These are phyloP conservation scores for Pythium aquatile DNA, from an alignment of 352 stramenopile species.

Conservation along the genomic window DNA sequence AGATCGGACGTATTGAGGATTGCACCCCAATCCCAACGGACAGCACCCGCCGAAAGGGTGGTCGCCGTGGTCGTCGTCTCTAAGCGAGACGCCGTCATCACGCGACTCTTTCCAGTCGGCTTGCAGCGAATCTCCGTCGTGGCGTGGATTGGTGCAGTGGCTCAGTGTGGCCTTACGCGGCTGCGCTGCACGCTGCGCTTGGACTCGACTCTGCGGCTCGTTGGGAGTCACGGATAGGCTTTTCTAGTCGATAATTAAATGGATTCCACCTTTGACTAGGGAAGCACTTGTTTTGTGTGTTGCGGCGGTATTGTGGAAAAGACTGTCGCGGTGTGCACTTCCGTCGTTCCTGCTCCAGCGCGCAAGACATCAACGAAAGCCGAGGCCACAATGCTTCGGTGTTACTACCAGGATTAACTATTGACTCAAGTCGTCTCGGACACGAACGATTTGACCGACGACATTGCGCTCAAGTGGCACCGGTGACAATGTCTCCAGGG, in stretches of 20 bases:
- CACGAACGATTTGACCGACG: too few relatives aligned
- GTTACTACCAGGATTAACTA: too few relatives aligned
- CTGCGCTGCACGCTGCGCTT: not conserved
- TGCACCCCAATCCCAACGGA: conserved; percentile 99
- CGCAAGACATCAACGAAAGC: too few relatives aligned
- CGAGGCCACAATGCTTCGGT: too few relatives aligned
- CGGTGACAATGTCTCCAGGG: too few relatives aligned
- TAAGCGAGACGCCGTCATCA: conserved; percentile 53
- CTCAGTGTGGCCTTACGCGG: not conserved
- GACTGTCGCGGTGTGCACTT: too few relatives aligned
- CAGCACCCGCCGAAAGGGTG: conserved; percentile 97
- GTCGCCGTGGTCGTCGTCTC: conserved; percentile 99
- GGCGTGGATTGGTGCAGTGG: not conserved
- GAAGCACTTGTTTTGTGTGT: not conserved
- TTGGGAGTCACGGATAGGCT: conserved; percentile 1
- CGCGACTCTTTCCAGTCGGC: not conserved
- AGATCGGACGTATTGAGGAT: conserved; percentile 99
- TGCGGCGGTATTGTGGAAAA: too few relatives aligned
- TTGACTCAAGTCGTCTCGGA: too few relatives aligned
- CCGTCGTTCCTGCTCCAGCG: too few relatives aligned
- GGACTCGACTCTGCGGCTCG: not conserved
- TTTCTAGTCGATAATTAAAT: conserved; percentile 19
- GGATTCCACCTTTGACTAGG: conserved; percentile 6
- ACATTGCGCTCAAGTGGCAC: too few relatives aligned
- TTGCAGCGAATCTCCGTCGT: not conserved